phyloP scores from a whole-genome alignment of 148 eudicot genomes.

The Spergularia bocconei region DNA sequence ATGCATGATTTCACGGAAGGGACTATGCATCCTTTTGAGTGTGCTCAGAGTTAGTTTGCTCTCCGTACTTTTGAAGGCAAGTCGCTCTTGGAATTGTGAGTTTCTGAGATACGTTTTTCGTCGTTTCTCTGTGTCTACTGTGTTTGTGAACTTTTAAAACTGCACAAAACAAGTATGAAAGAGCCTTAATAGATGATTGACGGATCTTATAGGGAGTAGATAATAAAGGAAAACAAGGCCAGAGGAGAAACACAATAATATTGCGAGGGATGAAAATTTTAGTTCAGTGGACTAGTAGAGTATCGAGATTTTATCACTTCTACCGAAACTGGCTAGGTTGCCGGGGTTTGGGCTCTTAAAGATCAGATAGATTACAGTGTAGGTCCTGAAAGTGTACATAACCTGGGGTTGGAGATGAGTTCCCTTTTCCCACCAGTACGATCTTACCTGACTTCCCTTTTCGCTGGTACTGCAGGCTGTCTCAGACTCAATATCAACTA shows the following conservation, averaged over 20 bases:
- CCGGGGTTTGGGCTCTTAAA: no score
- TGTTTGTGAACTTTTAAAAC: background rate
- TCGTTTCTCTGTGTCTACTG: no score
- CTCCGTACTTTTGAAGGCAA: conserved; percentile 9
- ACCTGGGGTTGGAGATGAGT: no score
- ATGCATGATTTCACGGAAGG: conserved; percentile 95
- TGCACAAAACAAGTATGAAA: background rate
- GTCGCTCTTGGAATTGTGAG: background rate
- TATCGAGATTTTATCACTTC: no score
- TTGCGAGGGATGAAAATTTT: no score
- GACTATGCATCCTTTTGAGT: conserved; percentile 79
- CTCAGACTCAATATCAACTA: no score
- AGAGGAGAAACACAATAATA: background rate
- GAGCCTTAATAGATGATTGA: background rate
- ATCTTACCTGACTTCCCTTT: background rate
- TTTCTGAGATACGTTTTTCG: background rate
- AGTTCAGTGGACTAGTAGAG: no score
- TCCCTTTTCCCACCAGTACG: no score
- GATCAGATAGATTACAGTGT: no score
- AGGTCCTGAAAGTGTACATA: no score
- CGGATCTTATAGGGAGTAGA: background rate
- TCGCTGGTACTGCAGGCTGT: conserved; percentile 6
- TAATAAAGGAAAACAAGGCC: background rate
- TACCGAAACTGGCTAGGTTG: no score
- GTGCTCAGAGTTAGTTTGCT: conserved; percentile 72